Conservation (phyloP, 306 rosid species). For the Acacia melanoxylon region DNA sequence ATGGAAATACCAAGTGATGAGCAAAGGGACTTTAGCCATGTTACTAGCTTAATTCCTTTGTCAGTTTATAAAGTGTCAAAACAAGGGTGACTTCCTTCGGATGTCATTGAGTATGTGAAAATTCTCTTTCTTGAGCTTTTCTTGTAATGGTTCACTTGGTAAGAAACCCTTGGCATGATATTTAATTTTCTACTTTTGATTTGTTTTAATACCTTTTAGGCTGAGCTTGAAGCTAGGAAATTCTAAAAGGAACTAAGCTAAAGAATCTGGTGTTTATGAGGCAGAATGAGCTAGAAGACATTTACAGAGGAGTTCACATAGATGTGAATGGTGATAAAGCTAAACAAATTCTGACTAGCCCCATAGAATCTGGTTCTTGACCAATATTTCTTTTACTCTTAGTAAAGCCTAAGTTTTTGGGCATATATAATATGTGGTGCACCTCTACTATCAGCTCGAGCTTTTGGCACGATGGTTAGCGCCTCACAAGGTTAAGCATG, state of each 20-base stretch:
- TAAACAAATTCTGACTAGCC: constrained; percentile 56
- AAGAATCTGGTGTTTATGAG: constrained; percentile 80
- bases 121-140: constrained; percentile 13
- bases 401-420: no score
- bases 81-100: constrained; percentile 65
- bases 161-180: neutral
- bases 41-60: constrained; percentile 55
- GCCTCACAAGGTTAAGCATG: no score
- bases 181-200: constrained; percentile 20
- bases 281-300: constrained; percentile 79
- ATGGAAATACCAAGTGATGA: constrained; percentile 72
- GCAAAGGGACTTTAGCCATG: constrained; percentile 61
- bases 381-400: no score
- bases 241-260: constrained; percentile 79
- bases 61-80: constrained; percentile 66
- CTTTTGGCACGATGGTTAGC: no score
- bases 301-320: constrained; percentile 80
- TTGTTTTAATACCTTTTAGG: constrained; percentile 38
- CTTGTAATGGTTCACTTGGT: constrained; percentile 20
- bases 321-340: constrained; percentile 72
- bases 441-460: no score
- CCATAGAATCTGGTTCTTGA: constrained; percentile 66
- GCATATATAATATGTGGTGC: no score
- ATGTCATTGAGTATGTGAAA: constrained; percentile 73
- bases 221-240: constrained; percentile 69